Evolutionary conservation across 1,139 yeast species (phyloP), one percentile per base, ranked within the genome.

Genomic region (Yamadazyma triangularis): DNA sequence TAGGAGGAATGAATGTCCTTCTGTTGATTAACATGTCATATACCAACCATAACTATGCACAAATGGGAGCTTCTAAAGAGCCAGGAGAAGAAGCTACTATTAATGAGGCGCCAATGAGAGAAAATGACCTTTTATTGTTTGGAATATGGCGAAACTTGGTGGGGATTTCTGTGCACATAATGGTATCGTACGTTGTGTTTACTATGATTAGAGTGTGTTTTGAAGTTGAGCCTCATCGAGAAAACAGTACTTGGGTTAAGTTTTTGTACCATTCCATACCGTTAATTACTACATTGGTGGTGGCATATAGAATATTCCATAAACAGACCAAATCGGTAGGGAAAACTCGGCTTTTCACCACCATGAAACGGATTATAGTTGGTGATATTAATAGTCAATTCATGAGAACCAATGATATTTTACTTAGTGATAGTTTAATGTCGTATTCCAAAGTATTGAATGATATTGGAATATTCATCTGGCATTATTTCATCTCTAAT

Each of bases 351-450:
- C 56, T 71, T 19, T 56, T 56, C 40, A 53, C 73, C 30, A 72
- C 85, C 13, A 43, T 73, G 38, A 59, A 65, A 44, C 56, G 96
- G 40, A 61, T 81, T 29, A 28, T 72, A 14, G 27, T 60, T 29
- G 87, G 93, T 4, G 60, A 64, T 8, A 73, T 83, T 38, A 78
- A 81, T 42, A 56, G 66, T 4, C 44, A 57, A 15, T 65, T 70
- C 3, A 61, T 76, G 58, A 64, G 96, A 47, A 77, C 85, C 18
- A 83, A 85, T 36, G 95, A 88, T 50, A 83, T 87, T 29, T 58
- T 89, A 35, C 56, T 87, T 8, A 78, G 95, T 6, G 96, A 88
- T 61, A 77, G 87, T 4, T 60, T 88, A 31, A 82, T 91, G 1
- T 85, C 95, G 0, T 87, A 82, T 49, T 64, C 84, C 9, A 81